Conservation (phyloP, 495 filamentous ascomycete genomes). For the Podospora didyma region DNA sequence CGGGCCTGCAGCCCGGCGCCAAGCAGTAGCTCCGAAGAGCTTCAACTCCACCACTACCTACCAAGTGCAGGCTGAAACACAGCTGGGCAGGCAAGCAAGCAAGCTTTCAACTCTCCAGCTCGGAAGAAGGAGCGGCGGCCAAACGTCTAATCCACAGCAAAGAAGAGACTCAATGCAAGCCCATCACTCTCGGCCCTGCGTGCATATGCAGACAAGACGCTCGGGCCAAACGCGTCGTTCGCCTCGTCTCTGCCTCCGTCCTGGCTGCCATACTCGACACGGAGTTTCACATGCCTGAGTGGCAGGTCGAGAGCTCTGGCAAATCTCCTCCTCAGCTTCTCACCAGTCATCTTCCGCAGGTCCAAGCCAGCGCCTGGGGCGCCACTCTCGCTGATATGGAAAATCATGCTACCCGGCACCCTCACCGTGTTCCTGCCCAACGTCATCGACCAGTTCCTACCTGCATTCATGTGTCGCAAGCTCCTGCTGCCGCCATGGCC, state of each 20-base stretch:
- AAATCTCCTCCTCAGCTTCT: conserved; percentile 1
- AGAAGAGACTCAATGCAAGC: conserved; percentile 13
- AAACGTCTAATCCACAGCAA: conserved; percentile 1
- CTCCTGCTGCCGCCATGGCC: background rate
- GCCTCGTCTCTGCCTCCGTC: background rate
- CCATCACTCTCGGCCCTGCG: conserved; percentile 6
- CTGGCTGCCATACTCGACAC: background rate
- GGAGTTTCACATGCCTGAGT: conserved; percentile 11
- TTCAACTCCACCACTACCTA: too few species aligned
- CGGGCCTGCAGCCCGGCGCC: too few species aligned
- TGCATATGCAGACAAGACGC: conserved; percentile 18
- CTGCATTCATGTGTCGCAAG: background rate
- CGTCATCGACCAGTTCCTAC: background rate
- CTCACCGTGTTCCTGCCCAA: background rate
- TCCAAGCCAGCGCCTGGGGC: background rate
- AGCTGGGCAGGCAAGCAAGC: background rate
- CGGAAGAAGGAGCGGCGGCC: background rate
- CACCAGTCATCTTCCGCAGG: conserved; percentile 6
- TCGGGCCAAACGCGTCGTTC: conserved; percentile 6
- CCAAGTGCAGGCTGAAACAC: too few species aligned
- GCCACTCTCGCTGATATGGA: background rate
- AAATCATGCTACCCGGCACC: background rate
- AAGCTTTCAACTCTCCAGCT: background rate
- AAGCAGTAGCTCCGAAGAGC: too few species aligned
- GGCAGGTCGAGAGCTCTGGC: conserved; percentile 6